Evolutionary conservation across 169 alveolate genomes (phyloP).

Genomic region (Toxoplasma gondii): DNA sequence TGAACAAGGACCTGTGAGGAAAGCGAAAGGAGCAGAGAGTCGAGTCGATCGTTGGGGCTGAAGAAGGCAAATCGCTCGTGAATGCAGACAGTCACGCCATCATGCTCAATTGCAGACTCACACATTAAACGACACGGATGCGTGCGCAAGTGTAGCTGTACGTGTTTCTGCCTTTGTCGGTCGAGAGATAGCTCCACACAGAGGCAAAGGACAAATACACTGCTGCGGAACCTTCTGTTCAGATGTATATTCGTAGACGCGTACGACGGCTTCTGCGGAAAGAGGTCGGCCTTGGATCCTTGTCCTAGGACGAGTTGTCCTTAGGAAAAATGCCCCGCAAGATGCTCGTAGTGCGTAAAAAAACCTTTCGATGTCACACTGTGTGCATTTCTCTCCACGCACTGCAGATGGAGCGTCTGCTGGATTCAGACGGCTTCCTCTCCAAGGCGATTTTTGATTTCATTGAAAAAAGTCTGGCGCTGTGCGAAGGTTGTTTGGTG

Average conservation of each 20-base stretch:
- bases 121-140: not conserved
- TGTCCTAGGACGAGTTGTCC: too few relatives aligned
- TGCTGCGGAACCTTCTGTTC: not conserved
- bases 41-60: not conserved
- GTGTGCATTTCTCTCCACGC: not conserved
- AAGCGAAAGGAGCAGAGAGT: not conserved
- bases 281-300: too few relatives aligned
- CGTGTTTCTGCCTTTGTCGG: not conserved
- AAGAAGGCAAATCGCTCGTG: not conserved
- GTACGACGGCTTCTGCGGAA: not conserved
- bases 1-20: conserved; percentile 64
- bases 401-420: conserved; percentile 71
- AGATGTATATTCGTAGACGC: too few relatives aligned
- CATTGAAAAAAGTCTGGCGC: conserved; percentile 75
- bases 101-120: not conserved
- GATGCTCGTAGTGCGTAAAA: too few relatives aligned
- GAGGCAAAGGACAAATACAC: not conserved
- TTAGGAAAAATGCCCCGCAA: too few relatives aligned
- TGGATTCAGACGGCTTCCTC: conserved; percentile 81
- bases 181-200: not conserved
- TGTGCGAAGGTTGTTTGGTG: conserved; percentile 75
- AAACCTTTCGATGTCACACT: too few relatives aligned
- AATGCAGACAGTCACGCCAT: too few relatives aligned
- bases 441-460: conserved; percentile 77
- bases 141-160: not conserved